Evolutionary conservation across 2,329 filamentous ascomycete species (phyloP).

Genomic region (Ascochyta koolunga): DNA sequence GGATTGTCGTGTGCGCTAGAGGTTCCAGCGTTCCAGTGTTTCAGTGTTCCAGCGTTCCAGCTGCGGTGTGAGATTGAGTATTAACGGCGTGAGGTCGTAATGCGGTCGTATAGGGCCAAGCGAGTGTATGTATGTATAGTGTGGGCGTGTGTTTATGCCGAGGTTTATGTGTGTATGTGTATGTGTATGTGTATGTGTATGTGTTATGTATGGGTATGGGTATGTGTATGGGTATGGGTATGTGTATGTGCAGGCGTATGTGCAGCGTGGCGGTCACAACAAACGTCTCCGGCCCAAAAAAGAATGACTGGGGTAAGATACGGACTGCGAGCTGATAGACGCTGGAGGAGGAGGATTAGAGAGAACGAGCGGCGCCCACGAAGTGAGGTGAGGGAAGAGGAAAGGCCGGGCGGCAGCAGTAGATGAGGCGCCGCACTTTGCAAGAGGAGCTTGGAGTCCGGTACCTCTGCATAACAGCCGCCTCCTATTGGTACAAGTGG

Average conservation of each 20-base stretch:
- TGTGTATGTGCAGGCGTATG: constrained; percentile 11
- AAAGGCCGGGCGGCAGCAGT: constrained; percentile 37
- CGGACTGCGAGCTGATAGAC: constrained; percentile 28
- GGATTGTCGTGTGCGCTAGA: too few relatives aligned
- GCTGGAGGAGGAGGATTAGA: constrained; percentile 32
- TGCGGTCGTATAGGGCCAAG: constrained; percentile 32
- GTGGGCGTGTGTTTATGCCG: background rate
- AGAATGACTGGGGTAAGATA: constrained; percentile 50
- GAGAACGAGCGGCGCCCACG: constrained; percentile 40
- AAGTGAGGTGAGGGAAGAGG: constrained; percentile 43
- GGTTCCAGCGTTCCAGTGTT: too few relatives aligned
- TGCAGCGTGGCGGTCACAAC: constrained; percentile 10
- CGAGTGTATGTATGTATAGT: constrained; percentile 7
- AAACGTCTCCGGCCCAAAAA: constrained; percentile 38
- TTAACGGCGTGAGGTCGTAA: constrained; percentile 48
- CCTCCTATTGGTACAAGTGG: constrained; percentile 26
- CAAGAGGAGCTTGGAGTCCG: constrained; percentile 28
- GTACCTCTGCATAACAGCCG: constrained; percentile 31
- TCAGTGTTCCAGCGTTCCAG: too few relatives aligned
- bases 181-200: constrained; percentile 14
- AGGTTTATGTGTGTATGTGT: constrained; percentile 1
- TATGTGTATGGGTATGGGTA: background rate
- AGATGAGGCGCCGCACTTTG: constrained; percentile 39
- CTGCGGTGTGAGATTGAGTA: constrained; percentile 21
- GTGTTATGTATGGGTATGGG: background rate